A percentile compares a stretch with the other conserved stretches of the same genome.
phyloP scores from a whole-genome alignment of 1,139 yeast genomes.

The Williopsis jadinii region DNA sequence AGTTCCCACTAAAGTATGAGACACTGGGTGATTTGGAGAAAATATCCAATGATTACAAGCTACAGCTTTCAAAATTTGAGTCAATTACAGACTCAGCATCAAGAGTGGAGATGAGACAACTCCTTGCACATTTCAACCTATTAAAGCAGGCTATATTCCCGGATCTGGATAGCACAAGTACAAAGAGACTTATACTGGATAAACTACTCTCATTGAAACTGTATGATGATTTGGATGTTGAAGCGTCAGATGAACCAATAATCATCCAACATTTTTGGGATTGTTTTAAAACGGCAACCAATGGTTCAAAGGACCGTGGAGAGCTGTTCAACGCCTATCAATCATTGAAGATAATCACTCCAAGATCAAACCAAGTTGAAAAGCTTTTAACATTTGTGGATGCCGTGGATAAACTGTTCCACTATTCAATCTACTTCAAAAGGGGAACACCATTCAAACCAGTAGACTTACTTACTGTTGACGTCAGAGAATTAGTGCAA shows the following conservation, averaged over 20 bases:
- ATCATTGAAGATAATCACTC: constrained; percentile 33
- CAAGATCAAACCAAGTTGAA: constrained; percentile 29
- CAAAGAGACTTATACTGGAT: constrained; percentile 31
- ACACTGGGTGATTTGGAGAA: constrained; percentile 5
- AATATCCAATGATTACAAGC: constrained; percentile 1
- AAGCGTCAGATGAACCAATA: constrained; percentile 15
- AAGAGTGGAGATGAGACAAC: constrained; percentile 2
- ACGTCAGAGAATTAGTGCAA: constrained; percentile 30
- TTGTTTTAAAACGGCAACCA: constrained; percentile 41
- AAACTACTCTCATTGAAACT: constrained; percentile 33
- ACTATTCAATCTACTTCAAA: constrained; percentile 30
- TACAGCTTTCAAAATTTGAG: constrained; percentile 5
- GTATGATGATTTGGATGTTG: constrained; percentile 27
- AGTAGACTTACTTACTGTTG: constrained; percentile 24
- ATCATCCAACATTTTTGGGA: constrained; percentile 43
- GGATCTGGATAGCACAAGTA: constrained; percentile 17
- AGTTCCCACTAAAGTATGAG: constrained; percentile 6
- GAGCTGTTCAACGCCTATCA: constrained; percentile 35
- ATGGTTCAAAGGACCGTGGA: constrained; percentile 42
- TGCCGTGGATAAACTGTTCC: constrained; percentile 27
- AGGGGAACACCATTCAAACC: constrained; percentile 35
- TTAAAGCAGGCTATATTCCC: constrained; percentile 24
- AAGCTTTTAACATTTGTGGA: constrained; percentile 32
- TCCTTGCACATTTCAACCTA: constrained; percentile 6
- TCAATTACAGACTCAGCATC: constrained; percentile 5